Base-by-base conservation (phyloP, 2,329 filamentous ascomycete genomes). In the Aschersonia sp. region DNA sequence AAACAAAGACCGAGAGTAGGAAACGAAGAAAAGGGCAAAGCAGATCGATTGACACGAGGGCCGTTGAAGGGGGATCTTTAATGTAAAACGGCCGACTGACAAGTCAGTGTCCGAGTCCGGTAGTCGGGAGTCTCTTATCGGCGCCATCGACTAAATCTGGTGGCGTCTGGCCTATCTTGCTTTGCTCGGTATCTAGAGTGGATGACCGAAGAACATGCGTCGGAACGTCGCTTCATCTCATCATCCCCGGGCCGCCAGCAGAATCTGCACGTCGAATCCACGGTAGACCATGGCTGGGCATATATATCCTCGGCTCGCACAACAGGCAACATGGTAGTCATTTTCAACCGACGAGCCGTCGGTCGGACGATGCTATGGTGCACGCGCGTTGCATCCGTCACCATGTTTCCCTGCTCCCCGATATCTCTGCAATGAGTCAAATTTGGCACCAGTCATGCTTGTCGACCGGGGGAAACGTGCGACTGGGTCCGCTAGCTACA, bases 61-160 rank as follows among this genome's bases (percentile, higher is more conserved):
- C 35, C 35, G 35, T 12, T 9, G 35, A 37, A 37, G 35, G 35
- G 35, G 35, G 22, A 22, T 22, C 12, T 37, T 37, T 37, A 8
- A 9, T 12, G 8, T 12, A 37, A 37, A 11, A 8, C 11, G 11
- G 8, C 11, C 9, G 5, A 45, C 6, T 11, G 8, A 32, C 29
- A 35, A 45, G 44, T 31, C n/a, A 30, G 22, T 42, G n/a, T 11
- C 12, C 7, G 41, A n/a, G 12, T 11, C 41, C 7, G 22, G 7
- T 42, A 14, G 41, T 42, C 35, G 35, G 12, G 12, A 37, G 35
- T 37, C 4, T 41, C 47, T 48, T 48, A 48, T 48, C 47, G 4
- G 12, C 30, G 40, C 9, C 41, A 30, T 29, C 7, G 29, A 29
- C 8, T 12, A 41, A 41, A 8, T 43, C 32, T 32, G 35, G 35